A percentile compares a stretch with the other conserved stretches of the same genome.
phyloP scores from a whole-genome alignment of 371 early-diverging fungal genomes.

The Rhizopus arrhizus region DNA sequence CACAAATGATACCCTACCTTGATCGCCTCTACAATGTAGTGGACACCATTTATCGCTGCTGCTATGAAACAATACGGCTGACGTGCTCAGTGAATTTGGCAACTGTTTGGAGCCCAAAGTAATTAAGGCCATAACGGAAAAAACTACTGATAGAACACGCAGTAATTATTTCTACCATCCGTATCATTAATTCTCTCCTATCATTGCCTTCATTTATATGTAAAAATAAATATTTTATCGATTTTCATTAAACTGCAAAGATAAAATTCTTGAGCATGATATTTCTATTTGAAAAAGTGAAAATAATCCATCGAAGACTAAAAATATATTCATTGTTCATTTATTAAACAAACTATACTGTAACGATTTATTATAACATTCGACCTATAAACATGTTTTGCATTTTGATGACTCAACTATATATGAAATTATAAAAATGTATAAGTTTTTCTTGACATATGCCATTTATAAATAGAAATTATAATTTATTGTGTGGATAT shows the following conservation, averaged over 20 bases:
- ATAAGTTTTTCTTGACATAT: no score
- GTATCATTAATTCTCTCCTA: slow-evolving; percentile 2
- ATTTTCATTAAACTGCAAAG: no score
- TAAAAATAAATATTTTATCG: no score
- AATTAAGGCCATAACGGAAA: neutral
- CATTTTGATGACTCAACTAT: no score
- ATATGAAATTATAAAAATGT: no score
- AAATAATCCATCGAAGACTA: no score
- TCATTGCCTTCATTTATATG: neutral
- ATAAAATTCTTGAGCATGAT: no score
- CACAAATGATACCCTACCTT: neutral
- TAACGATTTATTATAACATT: no score
- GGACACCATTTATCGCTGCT: slow-evolving; percentile 8
- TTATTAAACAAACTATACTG: no score
- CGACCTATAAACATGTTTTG: no score
- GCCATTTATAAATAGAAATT: neutral
- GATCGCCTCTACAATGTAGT: slow-evolving; percentile 6
- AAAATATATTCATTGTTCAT: no score
- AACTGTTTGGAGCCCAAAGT: neutral
- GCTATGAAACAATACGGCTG: neutral
- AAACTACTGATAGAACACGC: neutral
- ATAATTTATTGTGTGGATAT: neutral
- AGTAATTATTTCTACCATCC: neutral
- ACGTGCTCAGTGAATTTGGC: neutral
- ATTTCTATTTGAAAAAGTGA: no score